These are phyloP conservation scores for Candida schatavii DNA, from an alignment of 805 yeast species.

Conservation along the genomic window DNA sequence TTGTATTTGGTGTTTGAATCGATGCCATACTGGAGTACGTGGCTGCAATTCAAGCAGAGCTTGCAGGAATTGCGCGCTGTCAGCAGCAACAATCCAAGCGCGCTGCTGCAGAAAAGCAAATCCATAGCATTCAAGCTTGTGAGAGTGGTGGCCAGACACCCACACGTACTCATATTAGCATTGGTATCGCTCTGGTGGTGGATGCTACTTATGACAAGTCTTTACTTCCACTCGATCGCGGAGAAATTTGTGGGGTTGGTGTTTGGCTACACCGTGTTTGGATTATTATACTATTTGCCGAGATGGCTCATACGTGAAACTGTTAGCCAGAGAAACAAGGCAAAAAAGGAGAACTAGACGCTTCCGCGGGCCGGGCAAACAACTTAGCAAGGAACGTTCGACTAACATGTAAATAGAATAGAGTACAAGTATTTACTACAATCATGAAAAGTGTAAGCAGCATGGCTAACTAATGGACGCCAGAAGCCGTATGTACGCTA, in stretches of 20 bases:
- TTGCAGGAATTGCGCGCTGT: background rate
- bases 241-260: slow-evolving; percentile 74
- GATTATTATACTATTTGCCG: slow-evolving; percentile 43
- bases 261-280: slow-evolving; percentile 55
- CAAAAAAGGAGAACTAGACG: too few relatives aligned
- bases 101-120: too few relatives aligned
- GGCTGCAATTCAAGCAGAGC: slow-evolving; percentile 13
- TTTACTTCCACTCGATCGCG: slow-evolving; percentile 75
- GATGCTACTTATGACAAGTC: slow-evolving; percentile 81
- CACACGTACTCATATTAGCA: slow-evolving; percentile 23
- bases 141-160: slow-evolving; percentile 16
- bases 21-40: slow-evolving; percentile 34
- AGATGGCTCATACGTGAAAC: slow-evolving; percentile 21
- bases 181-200: slow-evolving; percentile 65
- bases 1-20: slow-evolving; percentile 66
- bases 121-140: background rate
- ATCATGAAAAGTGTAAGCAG: too few relatives aligned
- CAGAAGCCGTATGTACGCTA: too few relatives aligned
- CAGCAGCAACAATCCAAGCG: background rate
- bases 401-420: too few relatives aligned
- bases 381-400: too few relatives aligned
- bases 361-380: too few relatives aligned
- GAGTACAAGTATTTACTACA: too few relatives aligned
- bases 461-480: too few relatives aligned
- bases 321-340: too few relatives aligned